phyloP scores from a whole-genome alignment of 2,329 filamentous ascomycete genomes.

The Stagonosporopsis vannaccii region DNA sequence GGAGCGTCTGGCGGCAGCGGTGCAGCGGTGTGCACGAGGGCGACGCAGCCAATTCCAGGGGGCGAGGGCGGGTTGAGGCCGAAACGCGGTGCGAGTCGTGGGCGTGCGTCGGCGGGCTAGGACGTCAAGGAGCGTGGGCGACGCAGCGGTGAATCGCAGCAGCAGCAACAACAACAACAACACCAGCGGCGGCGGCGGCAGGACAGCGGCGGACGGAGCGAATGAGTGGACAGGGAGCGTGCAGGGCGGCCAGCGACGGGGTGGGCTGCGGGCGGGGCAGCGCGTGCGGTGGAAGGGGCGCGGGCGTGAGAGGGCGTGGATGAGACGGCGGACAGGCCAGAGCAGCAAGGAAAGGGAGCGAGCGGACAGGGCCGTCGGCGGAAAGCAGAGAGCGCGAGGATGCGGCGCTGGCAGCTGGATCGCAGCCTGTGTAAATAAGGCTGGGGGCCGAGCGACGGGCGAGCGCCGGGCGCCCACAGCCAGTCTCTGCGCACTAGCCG shows the following conservation, averaged over 20 bases:
- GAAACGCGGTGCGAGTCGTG: conserved; percentile 22
- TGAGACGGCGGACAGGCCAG: neutral
- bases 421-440: conserved; percentile 5
- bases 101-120: conserved; percentile 11
- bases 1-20: conserved; percentile 24
- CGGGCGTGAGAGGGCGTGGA: neutral
- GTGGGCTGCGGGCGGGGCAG: conserved; percentile 10
- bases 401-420: conserved; percentile 3
- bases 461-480: neutral
- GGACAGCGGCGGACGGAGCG: neutral
- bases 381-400: conserved; percentile 19
- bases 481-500: conserved; percentile 9
- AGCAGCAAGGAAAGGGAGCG: conserved; percentile 9
- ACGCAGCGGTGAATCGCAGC: conserved; percentile 8
- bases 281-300: neutral
- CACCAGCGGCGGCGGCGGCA: neutral
- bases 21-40: conserved; percentile 16
- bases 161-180: conserved; percentile 1
- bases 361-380: conserved; percentile 16
- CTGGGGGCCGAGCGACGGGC: neutral
- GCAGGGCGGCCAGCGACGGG: conserved; percentile 4
- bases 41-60: conserved; percentile 14
- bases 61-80: conserved; percentile 17
- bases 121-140: conserved; percentile 10
- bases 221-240: conserved; percentile 19